Percentiles rank a stretch among this genome's conserved stretches.
Conservation (phyloP, 148 eudicot genomes). For the Vaccinium darrowii region DNA sequence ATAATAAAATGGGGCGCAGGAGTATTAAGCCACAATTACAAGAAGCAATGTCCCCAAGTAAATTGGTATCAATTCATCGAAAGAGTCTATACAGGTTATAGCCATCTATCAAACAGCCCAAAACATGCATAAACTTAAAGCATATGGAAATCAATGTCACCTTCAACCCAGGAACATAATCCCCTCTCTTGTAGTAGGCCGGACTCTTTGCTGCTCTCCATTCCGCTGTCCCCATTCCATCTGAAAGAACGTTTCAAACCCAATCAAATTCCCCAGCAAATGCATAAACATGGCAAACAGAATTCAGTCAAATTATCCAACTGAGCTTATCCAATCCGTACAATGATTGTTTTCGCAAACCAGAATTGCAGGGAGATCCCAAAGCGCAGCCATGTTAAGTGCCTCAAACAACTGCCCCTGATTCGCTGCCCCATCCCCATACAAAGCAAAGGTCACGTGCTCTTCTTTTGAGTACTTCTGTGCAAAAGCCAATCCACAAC, state of each 20-base stretch:
- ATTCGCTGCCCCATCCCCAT: slow-evolving; percentile 98
- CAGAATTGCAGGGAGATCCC: slow-evolving; percentile 93
- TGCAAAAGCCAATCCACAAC: slow-evolving; percentile 85
- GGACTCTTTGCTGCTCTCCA: slow-evolving; percentile 98
- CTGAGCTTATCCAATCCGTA: slow-evolving; percentile 20
- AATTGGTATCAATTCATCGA: not conserved
- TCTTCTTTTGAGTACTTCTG: slow-evolving; percentile 89
- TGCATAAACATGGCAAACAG: not conserved
- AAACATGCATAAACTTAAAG: not conserved
- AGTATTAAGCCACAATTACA: not conserved
- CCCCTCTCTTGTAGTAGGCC: slow-evolving; percentile 95
- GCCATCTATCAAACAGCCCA: not conserved
- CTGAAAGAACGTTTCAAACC: slow-evolving; percentile 32
- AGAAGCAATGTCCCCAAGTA: slow-evolving; percentile 4
- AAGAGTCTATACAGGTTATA: not conserved
- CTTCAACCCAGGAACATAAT: slow-evolving; percentile 98
- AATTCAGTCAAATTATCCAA: not conserved
- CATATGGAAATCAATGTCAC: slow-evolving; percentile 22
- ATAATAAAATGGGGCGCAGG: not conserved
- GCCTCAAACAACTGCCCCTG: slow-evolving; percentile 98
- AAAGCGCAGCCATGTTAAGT: slow-evolving; percentile 91
- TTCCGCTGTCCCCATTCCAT: slow-evolving; percentile 99
- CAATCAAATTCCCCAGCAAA: slow-evolving; percentile 8
- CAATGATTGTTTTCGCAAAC: slow-evolving; percentile 99
- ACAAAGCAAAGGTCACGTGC: slow-evolving; percentile 62